Evolutionary conservation across 371 early-diverging fungal genomes (phyloP).

Genomic region (Mycotypha africana): DNA sequence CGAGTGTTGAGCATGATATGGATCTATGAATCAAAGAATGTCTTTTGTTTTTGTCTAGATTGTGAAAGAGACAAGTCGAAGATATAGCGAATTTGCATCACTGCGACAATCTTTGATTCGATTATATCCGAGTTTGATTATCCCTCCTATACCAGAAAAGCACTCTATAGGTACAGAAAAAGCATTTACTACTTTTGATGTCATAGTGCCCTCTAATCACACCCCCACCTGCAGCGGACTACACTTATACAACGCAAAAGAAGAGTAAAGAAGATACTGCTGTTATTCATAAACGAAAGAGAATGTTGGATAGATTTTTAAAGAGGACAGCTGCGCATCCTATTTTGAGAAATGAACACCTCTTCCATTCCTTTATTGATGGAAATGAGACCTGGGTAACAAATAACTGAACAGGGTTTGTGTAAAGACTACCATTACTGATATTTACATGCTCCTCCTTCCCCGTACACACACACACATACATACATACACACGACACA

Average conservation of each 20-base stretch:
- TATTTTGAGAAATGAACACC: constrained; percentile 74
- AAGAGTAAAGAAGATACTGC: constrained; percentile 60
- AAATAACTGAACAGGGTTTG: not conserved
- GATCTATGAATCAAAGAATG: no score
- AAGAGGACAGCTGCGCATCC: constrained; percentile 81
- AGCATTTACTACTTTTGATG: not conserved
- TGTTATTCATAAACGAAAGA: constrained; percentile 83
- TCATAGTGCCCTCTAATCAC: no score
- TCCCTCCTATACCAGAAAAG: constrained; percentile 96
- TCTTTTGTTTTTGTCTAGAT: no score
- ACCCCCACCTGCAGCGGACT: no score
- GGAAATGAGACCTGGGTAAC: constrained; percentile 52
- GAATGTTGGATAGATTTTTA: constrained; percentile 86
- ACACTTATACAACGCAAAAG: not conserved
- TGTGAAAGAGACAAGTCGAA: no score
- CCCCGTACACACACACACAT: no score
- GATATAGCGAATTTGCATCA: constrained; percentile 95
- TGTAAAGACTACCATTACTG: not conserved
- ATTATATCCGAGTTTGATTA: constrained; percentile 76
- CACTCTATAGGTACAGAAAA: constrained; percentile 68
- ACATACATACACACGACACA: no score
- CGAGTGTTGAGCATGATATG: no score
- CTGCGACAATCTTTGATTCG: constrained; percentile 66
- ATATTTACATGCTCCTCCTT: constrained; percentile 7
- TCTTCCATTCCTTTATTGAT: constrained; percentile 88